A percentile compares a stretch with the other conserved stretches of the same genome.
Conservation (phyloP, 805 yeast species). For the Danielia reshetovae region DNA sequence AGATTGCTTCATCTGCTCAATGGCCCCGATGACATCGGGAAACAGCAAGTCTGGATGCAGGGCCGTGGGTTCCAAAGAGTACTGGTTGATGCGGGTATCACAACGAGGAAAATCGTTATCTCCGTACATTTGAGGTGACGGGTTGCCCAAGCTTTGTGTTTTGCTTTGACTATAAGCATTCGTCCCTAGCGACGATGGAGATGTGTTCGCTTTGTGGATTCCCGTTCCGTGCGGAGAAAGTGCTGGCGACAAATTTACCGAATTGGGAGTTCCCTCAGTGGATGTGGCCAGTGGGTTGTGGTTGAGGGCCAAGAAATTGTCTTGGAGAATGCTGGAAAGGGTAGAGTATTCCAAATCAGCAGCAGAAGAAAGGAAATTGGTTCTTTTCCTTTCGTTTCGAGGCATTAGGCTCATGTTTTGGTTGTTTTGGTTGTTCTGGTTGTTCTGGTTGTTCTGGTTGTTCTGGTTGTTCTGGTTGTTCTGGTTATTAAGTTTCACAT, state of each 20-base stretch:
- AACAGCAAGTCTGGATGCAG: constrained; percentile 41
- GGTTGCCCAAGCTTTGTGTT: too few relatives aligned
- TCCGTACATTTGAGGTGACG: constrained; percentile 1
- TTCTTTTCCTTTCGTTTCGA: constrained; percentile 16
- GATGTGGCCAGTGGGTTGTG: constrained; percentile 24
- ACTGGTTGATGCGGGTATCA: constrained; percentile 63
- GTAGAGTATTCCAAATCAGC: constrained; percentile 72
- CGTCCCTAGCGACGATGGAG: constrained; percentile 7
- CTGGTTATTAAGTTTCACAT: too few relatives aligned
- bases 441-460: too few relatives aligned
- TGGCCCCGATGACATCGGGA: constrained; percentile 56
- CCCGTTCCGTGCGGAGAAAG: constrained; percentile 29
- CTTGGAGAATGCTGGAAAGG: constrained; percentile 59
- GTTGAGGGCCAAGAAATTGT: constrained; percentile 27
- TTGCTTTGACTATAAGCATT: constrained; percentile 2
- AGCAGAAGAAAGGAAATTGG: constrained; percentile 60
- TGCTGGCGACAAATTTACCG: constrained; percentile 31
- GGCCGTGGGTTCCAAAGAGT: constrained; percentile 53
- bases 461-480: too few relatives aligned
- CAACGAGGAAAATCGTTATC: constrained; percentile 35
- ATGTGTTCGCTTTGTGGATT: neutral
- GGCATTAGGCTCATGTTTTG: too few relatives aligned
- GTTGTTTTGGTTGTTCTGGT: too few relatives aligned
- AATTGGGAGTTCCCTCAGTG: constrained; percentile 37
- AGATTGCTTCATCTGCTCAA: constrained; percentile 32